Evolutionary conservation across 495 filamentous ascomycete genomes (phyloP).

Genomic region (Daldinia vernicosa): DNA sequence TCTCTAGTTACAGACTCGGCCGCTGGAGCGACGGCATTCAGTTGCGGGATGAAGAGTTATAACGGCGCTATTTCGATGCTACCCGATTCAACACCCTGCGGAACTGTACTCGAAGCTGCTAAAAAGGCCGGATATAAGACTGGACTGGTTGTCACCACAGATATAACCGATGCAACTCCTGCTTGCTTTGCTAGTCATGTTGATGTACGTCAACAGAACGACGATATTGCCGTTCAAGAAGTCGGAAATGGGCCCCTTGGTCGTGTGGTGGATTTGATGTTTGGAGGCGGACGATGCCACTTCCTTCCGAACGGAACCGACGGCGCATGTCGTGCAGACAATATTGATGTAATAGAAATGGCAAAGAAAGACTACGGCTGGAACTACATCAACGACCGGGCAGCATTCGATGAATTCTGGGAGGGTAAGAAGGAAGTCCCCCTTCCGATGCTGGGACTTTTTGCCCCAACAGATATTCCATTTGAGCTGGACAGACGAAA

Average conservation of each 20-base stretch:
- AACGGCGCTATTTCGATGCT: slow-evolving; percentile 94
- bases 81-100: slow-evolving; percentile 85
- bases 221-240: slow-evolving; percentile 91
- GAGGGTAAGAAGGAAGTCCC: slow-evolving; percentile 70
- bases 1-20: slow-evolving; percentile 93
- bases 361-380: slow-evolving; percentile 79
- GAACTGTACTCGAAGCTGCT: slow-evolving; percentile 93
- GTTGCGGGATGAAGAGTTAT: slow-evolving; percentile 90
- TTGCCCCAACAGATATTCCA: slow-evolving; percentile 84
- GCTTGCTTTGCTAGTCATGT: slow-evolving; percentile 95
- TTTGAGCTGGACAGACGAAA: slow-evolving; percentile 89
- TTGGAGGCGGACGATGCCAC: slow-evolving; percentile 93
- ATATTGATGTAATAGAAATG: slow-evolving; percentile 71
- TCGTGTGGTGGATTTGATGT: slow-evolving; percentile 85
- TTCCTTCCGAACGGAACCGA: slow-evolving; percentile 82
- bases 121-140: slow-evolving; percentile 91
- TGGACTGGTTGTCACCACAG: slow-evolving; percentile 92
- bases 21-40: slow-evolving; percentile 95
- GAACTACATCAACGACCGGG: slow-evolving; percentile 74
- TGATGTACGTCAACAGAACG: slow-evolving; percentile 78
- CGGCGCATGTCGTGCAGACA: slow-evolving; percentile 80
- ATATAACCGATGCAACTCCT: slow-evolving; percentile 96
- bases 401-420: slow-evolving; percentile 79
- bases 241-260: slow-evolving; percentile 84
- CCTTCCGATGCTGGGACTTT: slow-evolving; percentile 87